phyloP scores from a whole-genome alignment of 768 basidiomycete genomes.

The Xanthoconium stramineum region DNA sequence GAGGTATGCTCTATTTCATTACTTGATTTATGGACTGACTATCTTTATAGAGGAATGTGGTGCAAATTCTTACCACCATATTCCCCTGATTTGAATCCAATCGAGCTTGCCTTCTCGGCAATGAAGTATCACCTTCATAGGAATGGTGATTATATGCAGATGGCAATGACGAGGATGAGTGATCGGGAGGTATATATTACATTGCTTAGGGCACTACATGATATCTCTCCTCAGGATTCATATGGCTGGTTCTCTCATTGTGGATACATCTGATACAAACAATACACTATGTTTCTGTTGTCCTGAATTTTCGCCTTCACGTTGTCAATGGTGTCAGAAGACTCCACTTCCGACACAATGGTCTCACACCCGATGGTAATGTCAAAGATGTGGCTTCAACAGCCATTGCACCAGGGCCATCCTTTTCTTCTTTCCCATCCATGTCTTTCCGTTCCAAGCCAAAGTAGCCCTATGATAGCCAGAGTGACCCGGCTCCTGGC shows the following conservation, averaged over 20 bases:
- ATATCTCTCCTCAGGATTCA: too few species aligned
- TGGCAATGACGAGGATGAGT: background rate
- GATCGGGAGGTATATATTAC: too few species aligned
- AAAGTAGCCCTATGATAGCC: slow-evolving; percentile 75
- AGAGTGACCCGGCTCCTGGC: slow-evolving; percentile 57
- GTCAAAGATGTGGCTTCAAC: too few species aligned
- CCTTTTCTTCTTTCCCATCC: slow-evolving; percentile 45
- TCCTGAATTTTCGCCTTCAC: too few species aligned
- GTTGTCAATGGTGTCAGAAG: too few species aligned
- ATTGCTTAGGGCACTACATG: too few species aligned
- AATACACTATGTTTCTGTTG: too few species aligned
- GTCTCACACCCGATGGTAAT: too few species aligned
- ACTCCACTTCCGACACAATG: slow-evolving; percentile 73
- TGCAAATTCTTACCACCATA: slow-evolving; percentile 30
- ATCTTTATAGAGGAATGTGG: slow-evolving; percentile 13
- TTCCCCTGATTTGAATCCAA: slow-evolving; percentile 32
- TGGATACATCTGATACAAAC: too few species aligned
- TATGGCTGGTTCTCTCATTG: too few species aligned
- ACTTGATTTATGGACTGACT: background rate
- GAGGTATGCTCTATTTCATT: background rate
- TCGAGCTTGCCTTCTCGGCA: slow-evolving; percentile 28
- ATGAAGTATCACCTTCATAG: slow-evolving; percentile 16
- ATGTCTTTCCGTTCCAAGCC: slow-evolving; percentile 51
- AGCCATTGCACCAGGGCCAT: slow-evolving; percentile 65
- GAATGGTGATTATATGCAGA: background rate